These are phyloP conservation scores for Calonectria henricotiae DNA, from an alignment of 2,329 filamentous ascomycete species.

Conservation along the genomic window DNA sequence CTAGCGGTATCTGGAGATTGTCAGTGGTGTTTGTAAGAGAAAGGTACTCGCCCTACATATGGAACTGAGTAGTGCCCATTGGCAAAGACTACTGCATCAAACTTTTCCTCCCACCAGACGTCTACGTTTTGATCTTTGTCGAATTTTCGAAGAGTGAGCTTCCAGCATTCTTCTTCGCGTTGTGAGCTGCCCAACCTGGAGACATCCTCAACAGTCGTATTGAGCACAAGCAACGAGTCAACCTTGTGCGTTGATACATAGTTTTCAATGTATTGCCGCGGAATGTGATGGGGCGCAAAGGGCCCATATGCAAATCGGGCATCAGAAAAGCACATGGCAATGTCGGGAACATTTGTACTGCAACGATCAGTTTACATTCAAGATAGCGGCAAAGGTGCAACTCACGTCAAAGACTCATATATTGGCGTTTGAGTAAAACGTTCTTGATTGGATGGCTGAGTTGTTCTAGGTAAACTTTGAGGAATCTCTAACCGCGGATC, in stretches of 20 bases:
- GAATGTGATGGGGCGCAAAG: constrained; percentile 70
- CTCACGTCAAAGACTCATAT: constrained; percentile 69
- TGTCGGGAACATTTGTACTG: constrained; percentile 71
- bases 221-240: constrained; percentile 65
- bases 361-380: fast-evolving
- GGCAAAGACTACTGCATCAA: constrained; percentile 63
- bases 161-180: constrained; percentile 59
- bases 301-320: constrained; percentile 69
- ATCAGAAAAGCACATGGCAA: constrained; percentile 73
- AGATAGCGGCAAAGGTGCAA: constrained; percentile 30
- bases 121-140: constrained; percentile 64
- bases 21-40: fast-evolving
- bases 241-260: constrained; percentile 69
- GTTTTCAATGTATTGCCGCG: constrained; percentile 71
- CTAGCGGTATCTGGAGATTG: constrained; percentile 61
- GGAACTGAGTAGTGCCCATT: constrained; percentile 65
- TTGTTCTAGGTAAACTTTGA: constrained; percentile 58
- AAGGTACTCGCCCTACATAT: constrained; percentile 57
- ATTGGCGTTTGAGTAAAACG: constrained; percentile 67
- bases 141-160: constrained; percentile 65
- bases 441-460: constrained; percentile 62
- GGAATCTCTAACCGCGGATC: constrained; percentile 67
- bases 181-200: constrained; percentile 52
- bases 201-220: constrained; percentile 69
- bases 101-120: constrained; percentile 70